These are phyloP conservation scores for Ogataea methylovora DNA, from an alignment of 805 yeast genomes.

Conservation along the genomic window DNA sequence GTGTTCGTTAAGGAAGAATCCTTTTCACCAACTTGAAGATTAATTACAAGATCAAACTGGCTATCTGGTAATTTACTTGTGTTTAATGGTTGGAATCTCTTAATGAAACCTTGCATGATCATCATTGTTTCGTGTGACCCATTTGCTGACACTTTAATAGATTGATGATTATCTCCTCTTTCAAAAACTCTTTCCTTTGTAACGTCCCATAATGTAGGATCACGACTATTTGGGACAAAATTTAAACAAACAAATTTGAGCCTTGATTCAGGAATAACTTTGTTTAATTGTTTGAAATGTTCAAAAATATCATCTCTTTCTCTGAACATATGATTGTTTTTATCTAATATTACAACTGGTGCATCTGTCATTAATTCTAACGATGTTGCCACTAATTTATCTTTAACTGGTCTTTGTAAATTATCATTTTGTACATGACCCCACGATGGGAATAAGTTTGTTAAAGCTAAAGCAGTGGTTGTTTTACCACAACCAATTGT, in stretches of 20 bases:
- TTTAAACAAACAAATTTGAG: constrained; percentile 62
- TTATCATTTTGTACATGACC: constrained; percentile 80
- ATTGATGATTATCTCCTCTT: constrained; percentile 87
- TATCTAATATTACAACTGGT: constrained; percentile 62
- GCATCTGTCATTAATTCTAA: constrained; percentile 31
- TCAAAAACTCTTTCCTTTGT: constrained; percentile 52
- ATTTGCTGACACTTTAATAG: constrained; percentile 48
- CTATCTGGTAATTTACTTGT: constrained; percentile 47
- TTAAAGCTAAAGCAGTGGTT: constrained; percentile 60
- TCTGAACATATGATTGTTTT: constrained; percentile 68
- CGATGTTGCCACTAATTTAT: constrained; percentile 40
- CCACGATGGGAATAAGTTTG: constrained; percentile 51
- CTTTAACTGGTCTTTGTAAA: constrained; percentile 39
- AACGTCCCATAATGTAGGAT: constrained; percentile 34
- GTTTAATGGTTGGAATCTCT: constrained; percentile 58
- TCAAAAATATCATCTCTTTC: constrained; percentile 66
- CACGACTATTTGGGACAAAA: constrained; percentile 36
- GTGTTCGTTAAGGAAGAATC: constrained; percentile 47
- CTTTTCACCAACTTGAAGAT: constrained; percentile 36
- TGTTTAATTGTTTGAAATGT: constrained; percentile 37
- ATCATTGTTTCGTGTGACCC: constrained; percentile 43
- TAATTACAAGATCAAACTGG: constrained; percentile 56
- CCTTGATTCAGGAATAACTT: constrained; percentile 35
- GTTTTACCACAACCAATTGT: constrained; percentile 96
- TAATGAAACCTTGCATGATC: constrained; percentile 70